Percentiles rank a stretch among this genome's conserved stretches.
phyloP scores from a whole-genome alignment of 2,329 filamentous ascomycete species.

The Apiospora arundinis region DNA sequence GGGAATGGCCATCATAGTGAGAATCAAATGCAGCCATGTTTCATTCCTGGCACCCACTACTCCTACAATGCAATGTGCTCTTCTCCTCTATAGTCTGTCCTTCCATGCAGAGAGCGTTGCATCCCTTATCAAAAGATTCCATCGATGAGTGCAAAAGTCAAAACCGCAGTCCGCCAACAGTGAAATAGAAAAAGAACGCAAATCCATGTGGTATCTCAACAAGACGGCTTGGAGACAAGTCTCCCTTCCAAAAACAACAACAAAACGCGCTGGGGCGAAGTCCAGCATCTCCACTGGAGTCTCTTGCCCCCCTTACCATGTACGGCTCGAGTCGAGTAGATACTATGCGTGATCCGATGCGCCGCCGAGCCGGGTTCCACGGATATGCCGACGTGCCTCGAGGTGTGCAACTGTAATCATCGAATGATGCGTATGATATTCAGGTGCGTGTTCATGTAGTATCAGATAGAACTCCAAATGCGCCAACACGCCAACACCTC shows the following conservation, averaged over 20 bases:
- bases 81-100: slow-evolving; percentile 3
- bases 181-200: neutral
- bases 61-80: slow-evolving; percentile 11
- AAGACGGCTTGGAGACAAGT: neutral
- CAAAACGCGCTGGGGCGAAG: neutral
- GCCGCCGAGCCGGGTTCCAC: neutral
- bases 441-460: neutral
- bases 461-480: neutral
- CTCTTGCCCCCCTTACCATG: neutral
- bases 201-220: slow-evolving; percentile 9
- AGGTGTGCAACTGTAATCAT: neutral
- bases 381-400: neutral
- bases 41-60: slow-evolving; percentile 4
- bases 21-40: neutral
- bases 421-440: neutral
- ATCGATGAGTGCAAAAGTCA: neutral
- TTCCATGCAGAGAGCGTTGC: neutral
- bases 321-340: neutral
- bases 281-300: neutral
- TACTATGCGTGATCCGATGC: neutral
- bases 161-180: neutral
- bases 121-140: neutral
- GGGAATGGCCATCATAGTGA: neutral
- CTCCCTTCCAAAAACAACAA: neutral
- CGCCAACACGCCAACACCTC: neutral